Evolutionary conservation across 495 filamentous ascomycete genomes (phyloP).

Genomic region (Podospora anserina): DNA sequence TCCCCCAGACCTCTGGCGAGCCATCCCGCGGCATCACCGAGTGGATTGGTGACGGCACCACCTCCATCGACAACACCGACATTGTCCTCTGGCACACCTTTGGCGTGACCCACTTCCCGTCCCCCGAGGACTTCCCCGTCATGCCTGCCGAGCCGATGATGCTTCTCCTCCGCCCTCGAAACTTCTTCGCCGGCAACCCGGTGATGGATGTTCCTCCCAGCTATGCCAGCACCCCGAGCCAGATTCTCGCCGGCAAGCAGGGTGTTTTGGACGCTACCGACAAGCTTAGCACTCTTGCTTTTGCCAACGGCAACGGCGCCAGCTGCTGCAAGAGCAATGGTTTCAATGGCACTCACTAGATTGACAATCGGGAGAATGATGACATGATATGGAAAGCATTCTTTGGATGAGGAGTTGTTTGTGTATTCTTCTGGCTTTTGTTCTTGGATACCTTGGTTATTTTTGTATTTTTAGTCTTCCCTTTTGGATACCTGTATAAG

Average conservation of each 20-base stretch:
- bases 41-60: slow-evolving; percentile 76
- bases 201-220: slow-evolving; percentile 84
- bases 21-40: slow-evolving; percentile 73
- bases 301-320: slow-evolving; percentile 21
- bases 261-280: slow-evolving; percentile 48
- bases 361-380: neutral
- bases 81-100: slow-evolving; percentile 97
- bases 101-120: slow-evolving; percentile 86
- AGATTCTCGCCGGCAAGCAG: slow-evolving; percentile 52
- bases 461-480: neutral
- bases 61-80: slow-evolving; percentile 77
- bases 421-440: neutral
- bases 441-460: neutral
- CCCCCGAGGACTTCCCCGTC: slow-evolving; percentile 90
- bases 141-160: slow-evolving; percentile 88
- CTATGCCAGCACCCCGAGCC: slow-evolving; percentile 69
- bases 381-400: neutral
- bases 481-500: neutral
- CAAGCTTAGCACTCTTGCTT: slow-evolving; percentile 45
- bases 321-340: slow-evolving; percentile 5
- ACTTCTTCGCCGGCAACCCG: slow-evolving; percentile 87
- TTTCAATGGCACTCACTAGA: neutral
- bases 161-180: slow-evolving; percentile 73
- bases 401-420: neutral
- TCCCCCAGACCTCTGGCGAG: slow-evolving; percentile 87